Base-by-base conservation (phyloP, 2,329 filamentous ascomycete species). In the Colletotrichum tofieldiae region DNA sequence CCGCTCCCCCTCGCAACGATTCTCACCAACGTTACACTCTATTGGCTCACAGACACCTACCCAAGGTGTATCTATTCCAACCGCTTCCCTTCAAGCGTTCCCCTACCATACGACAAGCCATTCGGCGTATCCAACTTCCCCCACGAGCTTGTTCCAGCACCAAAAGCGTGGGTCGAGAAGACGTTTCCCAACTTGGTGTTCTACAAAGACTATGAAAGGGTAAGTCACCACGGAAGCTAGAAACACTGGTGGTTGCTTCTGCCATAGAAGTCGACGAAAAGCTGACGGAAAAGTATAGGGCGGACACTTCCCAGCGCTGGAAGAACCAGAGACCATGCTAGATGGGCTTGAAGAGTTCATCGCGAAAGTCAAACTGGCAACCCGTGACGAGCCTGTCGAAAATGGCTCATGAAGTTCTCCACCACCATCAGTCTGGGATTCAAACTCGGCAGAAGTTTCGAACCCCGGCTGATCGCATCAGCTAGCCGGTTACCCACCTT, bases 151-250 rank as follows among this genome's bases (percentile, higher is more conserved):
- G 35, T 37, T 8, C 35, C 35, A 37, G 35, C 35, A 11, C 35
- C 35, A 37, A 8, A 37, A 37, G 35, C 35, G 35, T 37, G 35
- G 35, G 35, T 37, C 35, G 35, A 37, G 11, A 37, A 37, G 1
- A 8, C 35, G 11, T 52, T 12, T 26, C 52, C 43, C 45, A 52
- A 35, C n/a, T 23, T 66, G 29, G 43, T 66, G 23, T 59, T 51
- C 16, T 59, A 59, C 54, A 52, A 59, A 6, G 43, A 51, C 54
- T 59, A 66, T 23, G 32, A 59, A 11, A 66, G 39, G 54, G 35
- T 26, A 29, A 20, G 3, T 56, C 9, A 5, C 23, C 26, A 18
- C 9, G 2, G 32, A 55, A 9, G 12, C 26, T 1, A 43, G 41
- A 18, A 43, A 11, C 41, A 16, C 16, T 14, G 41, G 41, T 12